Evolutionary conservation across 2,329 filamentous ascomycete genomes (phyloP).

Genomic region (Hymenoscyphus albidus): DNA sequence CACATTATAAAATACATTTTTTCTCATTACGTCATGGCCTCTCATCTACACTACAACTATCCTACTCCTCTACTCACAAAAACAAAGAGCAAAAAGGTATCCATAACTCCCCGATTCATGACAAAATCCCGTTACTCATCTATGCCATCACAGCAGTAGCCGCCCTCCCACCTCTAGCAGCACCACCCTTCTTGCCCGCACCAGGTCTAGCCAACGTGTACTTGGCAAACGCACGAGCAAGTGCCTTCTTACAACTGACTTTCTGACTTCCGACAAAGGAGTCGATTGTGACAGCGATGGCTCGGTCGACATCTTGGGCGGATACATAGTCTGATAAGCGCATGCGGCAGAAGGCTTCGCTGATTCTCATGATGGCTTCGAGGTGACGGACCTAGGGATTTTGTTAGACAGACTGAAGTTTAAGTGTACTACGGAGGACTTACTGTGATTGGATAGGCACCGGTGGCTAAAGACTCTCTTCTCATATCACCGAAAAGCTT

Average conservation of each 20-base stretch:
- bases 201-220: conserved; percentile 58
- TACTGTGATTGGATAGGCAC: conserved; percentile 97
- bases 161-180: conserved; percentile 23
- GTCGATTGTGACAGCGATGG: conserved; percentile 93
- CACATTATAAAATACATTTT: neutral
- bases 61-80: conserved; percentile 15
- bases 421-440: conserved; percentile 37
- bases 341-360: conserved; percentile 95
- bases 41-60: conserved; percentile 15
- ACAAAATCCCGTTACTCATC: neutral
- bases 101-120: conserved; percentile 17
- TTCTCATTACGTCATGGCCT: conserved; percentile 28
- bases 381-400: conserved; percentile 78
- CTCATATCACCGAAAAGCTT: conserved; percentile 95
- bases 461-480: conserved; percentile 85
- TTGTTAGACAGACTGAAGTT: conserved; percentile 14
- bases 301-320: conserved; percentile 86
- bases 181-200: conserved; percentile 28
- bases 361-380: conserved; percentile 95
- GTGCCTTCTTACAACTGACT: conserved; percentile 93
- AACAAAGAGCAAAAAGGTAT: conserved; percentile 15
- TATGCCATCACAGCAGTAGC: conserved; percentile 29
- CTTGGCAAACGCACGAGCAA: conserved; percentile 92
- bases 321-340: conserved; percentile 94
- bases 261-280: conserved; percentile 96